Evolutionary conservation across 2,329 filamentous ascomycete genomes (phyloP), one percentile per base, ranked within the genome.

Genomic region (Stagonosporopsis chrysanthemi): DNA sequence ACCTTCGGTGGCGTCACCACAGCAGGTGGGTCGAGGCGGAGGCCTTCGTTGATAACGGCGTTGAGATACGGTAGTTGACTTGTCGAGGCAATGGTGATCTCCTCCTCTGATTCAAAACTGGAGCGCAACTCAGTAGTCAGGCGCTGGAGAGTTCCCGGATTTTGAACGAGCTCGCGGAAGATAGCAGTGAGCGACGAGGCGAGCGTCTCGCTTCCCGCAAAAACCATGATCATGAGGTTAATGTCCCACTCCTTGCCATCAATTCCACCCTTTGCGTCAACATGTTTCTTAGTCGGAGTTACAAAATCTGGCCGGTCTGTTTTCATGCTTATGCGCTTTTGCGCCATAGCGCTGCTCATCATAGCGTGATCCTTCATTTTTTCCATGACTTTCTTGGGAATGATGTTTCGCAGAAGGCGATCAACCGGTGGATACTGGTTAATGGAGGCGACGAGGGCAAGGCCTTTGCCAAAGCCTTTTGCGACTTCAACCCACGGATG

Each of bases 131-230:
- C 75, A 1, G 45, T 22, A 0, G 61, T 65, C 1, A 75, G 55
- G 6, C 63, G 59, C 15, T 68, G 45, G 24, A 77, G 44, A 0
- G 62, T 68, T 6, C 65, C 71, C 12, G 51, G 66, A n/a, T 71
- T 62, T 33, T 66, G 70, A 14, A 77, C 56, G 0, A 79, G 60
- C 40, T 74, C 59, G 22, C 65, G 75, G 0, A 74, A 66, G 2
- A 73, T 68, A 0, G 71, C 78, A 2, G 69, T 70, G 4, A 82
- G 61, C 2, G 75, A 58, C 11, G 71, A 78, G 0, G 78, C 78
- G 0, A 76, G 73, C 0, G 80, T 81, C 50, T 82, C 79, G 48
- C 75, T 78, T 0, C 78, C 79, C 0, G 79, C 80, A 19, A 79
- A 63, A 5, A 80, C 75, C 8, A 81, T 56, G 2, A 78, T 53